These are phyloP conservation scores for Excoecaria agallocha DNA, from an alignment of 345 rosid genomes.

Conservation along the genomic window DNA sequence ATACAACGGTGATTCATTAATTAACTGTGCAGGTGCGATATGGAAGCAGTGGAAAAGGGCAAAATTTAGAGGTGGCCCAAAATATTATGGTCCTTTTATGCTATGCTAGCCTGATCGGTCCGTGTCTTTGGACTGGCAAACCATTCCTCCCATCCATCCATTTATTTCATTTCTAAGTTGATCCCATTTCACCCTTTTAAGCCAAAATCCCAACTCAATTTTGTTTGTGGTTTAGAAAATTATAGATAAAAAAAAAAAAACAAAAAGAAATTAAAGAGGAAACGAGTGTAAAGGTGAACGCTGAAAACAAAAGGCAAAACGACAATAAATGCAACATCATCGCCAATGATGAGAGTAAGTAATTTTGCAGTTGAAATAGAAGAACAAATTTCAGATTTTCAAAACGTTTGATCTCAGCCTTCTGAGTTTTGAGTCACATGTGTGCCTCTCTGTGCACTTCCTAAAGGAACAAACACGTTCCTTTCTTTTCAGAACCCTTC, in stretches of 20 bases:
- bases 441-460: background rate
- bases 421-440: background rate
- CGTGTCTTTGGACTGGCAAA: background rate
- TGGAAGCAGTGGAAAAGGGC: background rate
- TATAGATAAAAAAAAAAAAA: too few species aligned
- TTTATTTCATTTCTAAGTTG: too few species aligned
- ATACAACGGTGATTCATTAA: background rate
- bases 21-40: background rate
- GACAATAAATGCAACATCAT: background rate
- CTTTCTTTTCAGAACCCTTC: background rate
- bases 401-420: background rate
- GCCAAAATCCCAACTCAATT: too few species aligned
- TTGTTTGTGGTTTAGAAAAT: too few species aligned
- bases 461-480: background rate
- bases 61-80: slow-evolving; percentile 2
- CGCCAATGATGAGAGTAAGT: slow-evolving; percentile 15
- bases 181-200: too few species aligned
- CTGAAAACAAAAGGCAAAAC: slow-evolving; percentile 7
- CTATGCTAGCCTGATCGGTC: background rate
- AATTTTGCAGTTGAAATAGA: slow-evolving; percentile 11
- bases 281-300: background rate
- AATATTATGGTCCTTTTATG: background rate
- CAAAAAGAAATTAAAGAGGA: too few species aligned
- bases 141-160: too few species aligned
- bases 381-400: background rate